Percentiles rank a stretch among this genome's conserved stretches.
These are phyloP conservation scores for Neurospora sp. DNA, from an alignment of 2,329 filamentous ascomycete genomes.

Conservation along the genomic window DNA sequence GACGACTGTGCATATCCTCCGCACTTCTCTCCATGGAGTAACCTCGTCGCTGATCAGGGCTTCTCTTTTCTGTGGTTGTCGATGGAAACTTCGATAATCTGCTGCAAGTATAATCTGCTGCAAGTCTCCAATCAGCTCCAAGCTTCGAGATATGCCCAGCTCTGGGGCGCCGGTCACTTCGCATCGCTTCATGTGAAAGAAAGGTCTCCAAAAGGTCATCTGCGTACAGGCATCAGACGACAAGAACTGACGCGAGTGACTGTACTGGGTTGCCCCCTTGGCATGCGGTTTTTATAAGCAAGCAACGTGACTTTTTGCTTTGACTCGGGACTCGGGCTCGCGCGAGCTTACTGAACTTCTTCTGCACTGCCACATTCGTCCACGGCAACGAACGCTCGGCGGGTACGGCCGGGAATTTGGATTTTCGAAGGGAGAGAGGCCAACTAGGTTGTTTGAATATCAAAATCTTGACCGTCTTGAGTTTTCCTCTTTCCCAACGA, in stretches of 20 bases:
- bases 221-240: not conserved
- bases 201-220: not conserved
- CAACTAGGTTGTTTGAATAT: not conserved
- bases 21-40: not conserved
- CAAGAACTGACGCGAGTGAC: not conserved
- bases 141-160: not conserved
- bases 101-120: not conserved
- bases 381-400: not conserved
- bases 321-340: not conserved
- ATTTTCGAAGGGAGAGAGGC: not conserved
- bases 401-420: not conserved
- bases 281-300: not conserved
- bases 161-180: not conserved
- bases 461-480: not conserved
- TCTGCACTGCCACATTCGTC: not conserved
- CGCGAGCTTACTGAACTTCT: not conserved
- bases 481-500: not conserved
- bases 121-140: not conserved
- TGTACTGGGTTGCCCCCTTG: not conserved
- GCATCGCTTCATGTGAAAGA: not conserved
- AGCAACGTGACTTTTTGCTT: not conserved
- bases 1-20: not conserved
- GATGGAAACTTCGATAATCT: not conserved
- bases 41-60: not conserved
- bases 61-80: not conserved